A percentile compares a stretch with the other conserved stretches of the same genome.
Evolutionary conservation across 2,329 filamentous ascomycete species (phyloP).

Genomic region (Paraphoma chrysanthemicola): DNA sequence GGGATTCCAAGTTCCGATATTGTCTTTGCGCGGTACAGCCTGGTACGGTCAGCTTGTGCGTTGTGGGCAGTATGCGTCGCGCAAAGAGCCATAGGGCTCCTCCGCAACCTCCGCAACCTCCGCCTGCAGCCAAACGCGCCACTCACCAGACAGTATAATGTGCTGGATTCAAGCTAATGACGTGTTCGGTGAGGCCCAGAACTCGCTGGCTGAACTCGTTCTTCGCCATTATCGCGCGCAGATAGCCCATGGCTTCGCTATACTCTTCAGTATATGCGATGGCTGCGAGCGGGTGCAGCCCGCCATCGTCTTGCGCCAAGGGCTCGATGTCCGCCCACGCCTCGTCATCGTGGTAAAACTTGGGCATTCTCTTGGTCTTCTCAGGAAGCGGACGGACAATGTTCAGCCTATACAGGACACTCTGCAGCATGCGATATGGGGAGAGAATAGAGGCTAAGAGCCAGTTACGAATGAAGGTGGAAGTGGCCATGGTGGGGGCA

Average conservation of each 20-base stretch:
- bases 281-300: conserved; percentile 76
- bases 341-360: conserved; percentile 69
- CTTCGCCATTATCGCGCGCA: conserved; percentile 89
- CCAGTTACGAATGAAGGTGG: conserved; percentile 24
- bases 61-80: too few species aligned
- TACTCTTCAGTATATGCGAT: conserved; percentile 94
- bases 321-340: conserved; percentile 85
- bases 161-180: conserved; percentile 92
- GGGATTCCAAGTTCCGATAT: conserved; percentile 71
- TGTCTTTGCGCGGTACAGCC: conserved; percentile 85
- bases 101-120: background rate
- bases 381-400: background rate
- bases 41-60: conserved; percentile 36
- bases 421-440: conserved; percentile 16
- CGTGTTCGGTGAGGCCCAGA: conserved; percentile 81
- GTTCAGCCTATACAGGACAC: background rate
- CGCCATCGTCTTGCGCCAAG: conserved; percentile 83
- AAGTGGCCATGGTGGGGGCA: conserved; percentile 19
- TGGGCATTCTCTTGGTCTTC: conserved; percentile 26
- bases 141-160: conserved; percentile 94
- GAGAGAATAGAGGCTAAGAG: conserved; percentile 15
- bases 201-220: conserved; percentile 84
- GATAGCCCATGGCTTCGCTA: conserved; percentile 88
- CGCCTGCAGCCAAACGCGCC: conserved; percentile 1
- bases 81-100: too few species aligned